Evolutionary conservation across 768 basidiomycete species (phyloP), one percentile per base, ranked within the genome.

Genomic region (Stropharia rugosoannulata): DNA sequence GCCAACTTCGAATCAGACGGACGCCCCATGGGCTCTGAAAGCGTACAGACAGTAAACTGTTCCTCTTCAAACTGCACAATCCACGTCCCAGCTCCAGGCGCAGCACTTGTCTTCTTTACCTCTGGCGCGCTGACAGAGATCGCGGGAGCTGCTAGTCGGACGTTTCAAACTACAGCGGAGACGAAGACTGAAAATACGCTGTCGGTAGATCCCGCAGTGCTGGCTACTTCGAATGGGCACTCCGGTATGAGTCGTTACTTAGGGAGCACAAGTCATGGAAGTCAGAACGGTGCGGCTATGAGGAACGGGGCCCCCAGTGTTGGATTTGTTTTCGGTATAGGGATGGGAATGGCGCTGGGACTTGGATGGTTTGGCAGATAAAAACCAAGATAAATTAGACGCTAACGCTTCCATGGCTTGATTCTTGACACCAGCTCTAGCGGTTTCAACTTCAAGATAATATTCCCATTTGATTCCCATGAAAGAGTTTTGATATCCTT

Each of bases 101-200:
- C 82, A 29, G 88, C 86, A 0, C 74, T 92, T 40, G 87, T 92
- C 36, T 90, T 89, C 76, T 72, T 91, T 11, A 78, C 73, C 4
- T 68, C 75, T 37, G 61, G 68, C 19, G 76, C 78, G 4, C 40
- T 65, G 42, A 58, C 66, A 1, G 76, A 74, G 48, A 73, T 70
- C 12, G 69, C 70, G 27, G 62, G 68, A 1, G 68, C 62, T 15
- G 63, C 72, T 0, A 70, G 75, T 1, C 69, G 62, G 59, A 84
- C 81, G 5, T 86, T 79, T 68, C 43, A 80, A 5, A 85, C 80
- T 5, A 85, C 82, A 1, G 75, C 73, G 12, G 59, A 73, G 11
- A 86, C 86, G 7, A 79, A 77, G 61, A 71, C 70, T 45, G 64
- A 60, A 27, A 82, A 81, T 45, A 84, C 84, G 1, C 77, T 77